Evolutionary conservation across 2,329 filamentous ascomycete species (phyloP).

Genomic region (Nemania sp.): DNA sequence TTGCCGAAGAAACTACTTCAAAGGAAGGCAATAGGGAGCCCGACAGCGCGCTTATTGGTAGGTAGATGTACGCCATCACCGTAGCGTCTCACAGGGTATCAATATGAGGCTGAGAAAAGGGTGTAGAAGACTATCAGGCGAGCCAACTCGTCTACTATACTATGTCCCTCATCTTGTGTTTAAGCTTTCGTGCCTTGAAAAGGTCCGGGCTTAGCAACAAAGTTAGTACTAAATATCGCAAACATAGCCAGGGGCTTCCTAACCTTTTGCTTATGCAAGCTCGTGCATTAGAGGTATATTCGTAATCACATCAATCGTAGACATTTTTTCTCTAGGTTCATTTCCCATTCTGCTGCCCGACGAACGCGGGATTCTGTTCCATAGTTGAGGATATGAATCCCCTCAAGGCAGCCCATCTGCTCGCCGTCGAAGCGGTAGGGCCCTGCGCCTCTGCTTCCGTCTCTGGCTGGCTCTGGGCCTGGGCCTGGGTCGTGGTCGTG

Average conservation of each 20-base stretch:
- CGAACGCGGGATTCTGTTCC: slow-evolving; percentile 87
- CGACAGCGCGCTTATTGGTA: neutral
- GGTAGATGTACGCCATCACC: neutral
- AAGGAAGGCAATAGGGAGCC: neutral
- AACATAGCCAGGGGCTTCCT: neutral
- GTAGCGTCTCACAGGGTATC: neutral
- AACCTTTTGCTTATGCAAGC: slow-evolving; percentile 15
- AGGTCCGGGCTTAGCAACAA: neutral
- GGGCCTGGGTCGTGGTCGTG: slow-evolving; percentile 30
- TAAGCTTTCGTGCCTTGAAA: neutral
- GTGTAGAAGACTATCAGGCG: neutral
- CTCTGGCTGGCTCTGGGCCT: slow-evolving; percentile 35
- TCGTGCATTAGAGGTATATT: slow-evolving; percentile 1
- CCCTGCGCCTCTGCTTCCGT: slow-evolving; percentile 31
- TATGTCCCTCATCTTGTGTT: neutral
- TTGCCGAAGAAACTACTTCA: neutral
- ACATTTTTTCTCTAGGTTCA: slow-evolving; percentile 30
- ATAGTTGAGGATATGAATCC: slow-evolving; percentile 88
- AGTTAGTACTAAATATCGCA: slow-evolving; percentile 15
- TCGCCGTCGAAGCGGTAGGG: slow-evolving; percentile 58
- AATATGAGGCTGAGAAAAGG: neutral
- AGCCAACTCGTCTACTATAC: neutral
- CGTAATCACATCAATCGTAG: slow-evolving; percentile 11
- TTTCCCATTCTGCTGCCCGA: slow-evolving; percentile 47
- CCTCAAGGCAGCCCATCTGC: slow-evolving; percentile 83